Base-by-base conservation (phyloP, 2,329 filamentous ascomycete species). In the Meredithiella fracta region DNA sequence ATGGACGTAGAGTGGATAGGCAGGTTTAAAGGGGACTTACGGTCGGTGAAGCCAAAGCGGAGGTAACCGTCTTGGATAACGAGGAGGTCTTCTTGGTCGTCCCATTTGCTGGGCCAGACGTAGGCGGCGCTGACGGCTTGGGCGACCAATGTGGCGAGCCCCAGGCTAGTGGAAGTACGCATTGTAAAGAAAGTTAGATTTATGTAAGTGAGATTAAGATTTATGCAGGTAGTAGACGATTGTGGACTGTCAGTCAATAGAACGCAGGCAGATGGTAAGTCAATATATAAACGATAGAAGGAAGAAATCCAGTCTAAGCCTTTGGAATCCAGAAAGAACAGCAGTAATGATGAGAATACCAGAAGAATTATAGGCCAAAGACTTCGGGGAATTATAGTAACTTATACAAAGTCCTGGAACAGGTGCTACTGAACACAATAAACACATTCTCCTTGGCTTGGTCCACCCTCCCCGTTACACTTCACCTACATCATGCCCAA, bases 1-100 rank as follows among this genome's bases (percentile, higher is more conserved):
- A 20, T 7, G 60, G 59, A 47, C 14, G 60, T 59, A 34, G 59
- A 52, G 47, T 61, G 62, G 25, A 56, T 58, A 25, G 58, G 47
- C 5, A 49, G 53, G 23, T 56, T 47, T 54, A 37, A 14, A 2
- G 22, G 26, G 22, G 4, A 58, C 61, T 60, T 31, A 62, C 62
- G 53, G 17, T 62, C 61, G 23, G 59, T 57, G 54, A 63, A 63
- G 29, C 60, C 61, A 26, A 60, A 55, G 9, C 54, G 55, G 26
- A 59, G 50, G 55, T 63, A 62, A 2, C 62, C 62, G 9, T 58
- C 58, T 54, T 62, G 60, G 22, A 63, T 59, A 11, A 55, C 59
- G 23, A 61, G 55, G 17, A 62, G 57, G 52, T 63, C 62, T 42
- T 63, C 62, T 8, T 62, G 56, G 54, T 60, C 58, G 26, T 63